Conservation (phyloP, 179 eudicot species). For the Nepenthes alata region DNA sequence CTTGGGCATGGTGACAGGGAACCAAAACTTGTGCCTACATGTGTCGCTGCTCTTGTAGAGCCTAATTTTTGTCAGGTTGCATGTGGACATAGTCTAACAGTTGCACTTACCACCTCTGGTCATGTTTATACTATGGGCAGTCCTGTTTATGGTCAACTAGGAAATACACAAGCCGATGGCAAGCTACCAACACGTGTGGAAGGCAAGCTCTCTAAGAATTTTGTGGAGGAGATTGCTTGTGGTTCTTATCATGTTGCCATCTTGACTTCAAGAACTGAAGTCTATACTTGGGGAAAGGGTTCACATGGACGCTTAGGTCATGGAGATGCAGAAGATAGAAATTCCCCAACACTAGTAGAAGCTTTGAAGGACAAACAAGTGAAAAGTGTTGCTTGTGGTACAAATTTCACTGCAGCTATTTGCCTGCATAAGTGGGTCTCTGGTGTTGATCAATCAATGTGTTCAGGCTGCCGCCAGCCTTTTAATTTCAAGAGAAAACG, state of each 20-base stretch:
- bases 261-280: slow-evolving; percentile 86
- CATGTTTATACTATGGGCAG: slow-evolving; percentile 94
- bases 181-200: slow-evolving; percentile 69
- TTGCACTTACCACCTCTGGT: slow-evolving; percentile 85
- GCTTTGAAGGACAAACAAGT: slow-evolving; percentile 93
- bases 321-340: slow-evolving; percentile 78
- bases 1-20: slow-evolving; percentile 96
- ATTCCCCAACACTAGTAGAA: slow-evolving; percentile 72
- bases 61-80: slow-evolving; percentile 87
- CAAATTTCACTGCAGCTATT: slow-evolving; percentile 84
- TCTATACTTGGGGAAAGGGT: slow-evolving; percentile 96
- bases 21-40: slow-evolving; percentile 84
- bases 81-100: slow-evolving; percentile 86
- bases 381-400: slow-evolving; percentile 84
- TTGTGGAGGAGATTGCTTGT: slow-evolving; percentile 89
- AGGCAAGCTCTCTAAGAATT: slow-evolving; percentile 60
- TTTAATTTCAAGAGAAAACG: slow-evolving; percentile 97
- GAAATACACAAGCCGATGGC: slow-evolving; percentile 78
- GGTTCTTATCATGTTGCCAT: slow-evolving; percentile 92
- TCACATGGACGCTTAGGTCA: slow-evolving; percentile 95
- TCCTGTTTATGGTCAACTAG: slow-evolving; percentile 88
- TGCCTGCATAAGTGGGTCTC: slow-evolving; percentile 98
- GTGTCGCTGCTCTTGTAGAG: slow-evolving; percentile 87
- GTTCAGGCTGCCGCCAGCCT: slow-evolving; percentile 87
- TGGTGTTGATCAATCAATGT: slow-evolving; percentile 88